Evolutionary conservation across 1,284 basidiomycete species (phyloP), one percentile per base, ranked within the genome.

Genomic region (Fomitiporia mediterranea): DNA sequence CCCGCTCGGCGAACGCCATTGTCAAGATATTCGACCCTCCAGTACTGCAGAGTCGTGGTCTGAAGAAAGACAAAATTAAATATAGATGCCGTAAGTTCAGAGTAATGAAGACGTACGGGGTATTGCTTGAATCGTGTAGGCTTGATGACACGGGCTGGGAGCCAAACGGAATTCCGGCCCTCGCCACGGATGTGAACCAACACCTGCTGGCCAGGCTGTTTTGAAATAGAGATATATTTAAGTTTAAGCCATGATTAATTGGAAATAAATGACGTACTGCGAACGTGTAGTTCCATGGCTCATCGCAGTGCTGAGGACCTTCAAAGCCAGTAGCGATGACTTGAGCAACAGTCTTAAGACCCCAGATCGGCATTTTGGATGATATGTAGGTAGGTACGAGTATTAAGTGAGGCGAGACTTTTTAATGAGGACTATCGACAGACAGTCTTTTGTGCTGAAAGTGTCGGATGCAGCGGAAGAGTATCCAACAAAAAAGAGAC

Each of bases 261-360:
- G 7, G 15, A 37, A n/a, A 30, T 25, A 8, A 17, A 13, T 17
- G 30, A 50, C 58, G 42, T 40, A 60, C 58, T 25, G 37, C 28
- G 35, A 60, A 60, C 13, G 56, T 42, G 39, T 60, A 60, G 15
- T 48, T 40, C 58, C 58, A 60, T 3, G 58, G 58, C 51, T 60
- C 58, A 34, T 60, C 58, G 25, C 54, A 56, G 28, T 60, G 58
- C 34, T 60, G 58, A 13, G 58, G 58, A 35, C 58, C 58, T 19
- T 60, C 58, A 27, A 56, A 60, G 44, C 58, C 58, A 23, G 58
- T 53, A 13, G 58, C 58, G 51, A 60, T 60, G 43, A 56, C 54
- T 60, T 56, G 54, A 38, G 58, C 58, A 53, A 60, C 58, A 53
- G 58, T 60, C 30, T 56, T 56, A 44, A 60, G 58, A 42, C 58